A percentile compares a stretch with the other conserved stretches of the same genome.
These are phyloP conservation scores for Cutaneotrichosporon cavernicola DNA, from an alignment of 1,284 basidiomycete genomes.

Conservation along the genomic window DNA sequence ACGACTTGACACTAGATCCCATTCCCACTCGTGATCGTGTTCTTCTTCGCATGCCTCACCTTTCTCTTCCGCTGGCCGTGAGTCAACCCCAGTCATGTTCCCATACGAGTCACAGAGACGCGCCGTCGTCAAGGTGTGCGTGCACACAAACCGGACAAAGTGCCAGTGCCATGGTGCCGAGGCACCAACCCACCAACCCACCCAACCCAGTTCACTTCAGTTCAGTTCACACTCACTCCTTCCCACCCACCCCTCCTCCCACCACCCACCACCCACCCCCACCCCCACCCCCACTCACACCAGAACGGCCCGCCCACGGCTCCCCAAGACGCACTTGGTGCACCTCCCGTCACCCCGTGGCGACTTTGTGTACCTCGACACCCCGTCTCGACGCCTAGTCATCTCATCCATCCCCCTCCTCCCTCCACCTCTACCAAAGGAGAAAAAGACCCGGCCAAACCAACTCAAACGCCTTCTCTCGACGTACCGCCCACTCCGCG, in stretches of 20 bases:
- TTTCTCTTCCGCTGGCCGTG: constrained; percentile 17
- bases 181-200: background rate
- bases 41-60: constrained; percentile 14
- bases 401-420: constrained; percentile 16
- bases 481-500: constrained; percentile 15
- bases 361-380: constrained; percentile 21
- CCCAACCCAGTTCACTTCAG: background rate
- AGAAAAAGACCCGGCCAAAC: background rate
- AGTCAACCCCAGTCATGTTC: background rate
- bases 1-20: constrained; percentile 7
- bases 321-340: constrained; percentile 6
- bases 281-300: background rate
- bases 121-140: background rate
- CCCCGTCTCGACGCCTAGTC: constrained; percentile 14
- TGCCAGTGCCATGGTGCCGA: background rate
- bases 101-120: background rate
- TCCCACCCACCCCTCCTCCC: background rate
- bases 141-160: background rate
- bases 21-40: constrained; percentile 10
- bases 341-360: constrained; percentile 11
- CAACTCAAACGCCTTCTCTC: constrained; percentile 5
- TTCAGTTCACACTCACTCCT: background rate
- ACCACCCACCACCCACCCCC: background rate
- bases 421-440: background rate
- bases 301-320: background rate